Base-by-base conservation (phyloP, 2,329 filamentous ascomycete genomes). In the Dryadomyces quercus-mongolicae region DNA sequence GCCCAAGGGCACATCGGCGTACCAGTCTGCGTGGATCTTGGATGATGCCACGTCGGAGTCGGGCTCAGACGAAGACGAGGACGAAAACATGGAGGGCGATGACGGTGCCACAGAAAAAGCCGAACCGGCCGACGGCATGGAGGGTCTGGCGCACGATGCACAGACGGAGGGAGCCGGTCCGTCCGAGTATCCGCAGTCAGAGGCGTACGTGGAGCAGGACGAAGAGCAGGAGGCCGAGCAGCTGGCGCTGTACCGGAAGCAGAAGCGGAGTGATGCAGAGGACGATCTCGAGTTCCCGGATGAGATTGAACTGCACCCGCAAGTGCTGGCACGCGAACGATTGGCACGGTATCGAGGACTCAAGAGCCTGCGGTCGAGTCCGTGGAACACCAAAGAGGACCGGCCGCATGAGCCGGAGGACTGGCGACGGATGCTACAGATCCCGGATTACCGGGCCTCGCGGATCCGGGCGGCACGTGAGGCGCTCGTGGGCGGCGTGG, bases 271-370 rank as follows among this genome's bases (percentile, higher is more conserved):
- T 22, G 92, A 96, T 61, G 88, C 83, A 46, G 90, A 97, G 51
- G 91, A 97, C 15, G 93, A 98, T 67, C 80, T 87, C 54, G 92
- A 97, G 67, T 98, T 97, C 68, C 93, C 93, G 0, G 93, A 98
- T 60, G 93, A 98, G 68, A 93, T 98, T 55, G 94, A 98, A 68
- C 74, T 98, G 53, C 88, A 88, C 60, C 93, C 94, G 0, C 80
- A 92, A 53, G 88, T 94, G 3, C 76, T 88, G 47, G 93, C 93
- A 0, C 76, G 88, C 52, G 93, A 98, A 70, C 80, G 93, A 47
- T 73, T 98, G 53, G 81, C 86, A 9, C 81, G 88, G 56, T 98
- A 96, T 70, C 79, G 93, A 64, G 93, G 93, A 45, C 71, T 98
- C 60, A 98, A 97, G 77, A 95, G 87, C 66, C 70, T 97, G 57